Percentiles rank a stretch among this genome's conserved stretches.
phyloP scores from a whole-genome alignment of 2,329 filamentous ascomycete genomes.

The Dendryphion nanum region DNA sequence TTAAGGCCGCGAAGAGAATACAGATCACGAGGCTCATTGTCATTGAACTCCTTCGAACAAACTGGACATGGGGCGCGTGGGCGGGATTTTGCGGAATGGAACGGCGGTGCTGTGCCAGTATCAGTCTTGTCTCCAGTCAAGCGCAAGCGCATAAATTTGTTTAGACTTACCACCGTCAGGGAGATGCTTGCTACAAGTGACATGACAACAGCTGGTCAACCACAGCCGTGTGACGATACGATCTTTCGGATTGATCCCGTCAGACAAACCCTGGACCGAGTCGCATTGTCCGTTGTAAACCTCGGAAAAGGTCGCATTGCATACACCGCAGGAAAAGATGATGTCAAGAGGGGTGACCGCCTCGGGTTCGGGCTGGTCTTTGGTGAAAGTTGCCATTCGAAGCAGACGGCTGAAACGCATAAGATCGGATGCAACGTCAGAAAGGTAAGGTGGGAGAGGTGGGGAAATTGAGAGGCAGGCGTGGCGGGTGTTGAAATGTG shows the following conservation, averaged over 20 bases:
- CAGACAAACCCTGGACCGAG: constrained; percentile 38
- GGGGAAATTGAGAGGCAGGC: not conserved
- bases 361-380: not conserved
- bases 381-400: not conserved
- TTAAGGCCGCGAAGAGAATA: constrained; percentile 47
- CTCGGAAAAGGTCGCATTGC: constrained; percentile 46
- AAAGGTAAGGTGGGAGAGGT: not conserved
- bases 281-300: constrained; percentile 42
- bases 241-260: constrained; percentile 35
- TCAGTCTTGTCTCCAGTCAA: no score
- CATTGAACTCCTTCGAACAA: constrained; percentile 39
- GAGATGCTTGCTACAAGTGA: constrained; percentile 50
- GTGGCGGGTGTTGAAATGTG: not conserved
- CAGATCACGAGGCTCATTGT: constrained; percentile 37
- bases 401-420: not conserved
- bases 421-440: not conserved
- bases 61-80: constrained; percentile 47
- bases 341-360: constrained; percentile 37
- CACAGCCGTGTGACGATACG: constrained; percentile 46
- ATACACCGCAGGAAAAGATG: constrained; percentile 51
- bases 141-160: not conserved
- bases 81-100: constrained; percentile 41
- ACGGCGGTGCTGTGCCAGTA: constrained; percentile 41
- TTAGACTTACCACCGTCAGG: constrained; percentile 48
- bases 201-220: constrained; percentile 50